Percentiles rank a stretch among this genome's conserved stretches.
Conservation (phyloP, 23 red algal genomes). For the Chondrus crispus region DNA sequence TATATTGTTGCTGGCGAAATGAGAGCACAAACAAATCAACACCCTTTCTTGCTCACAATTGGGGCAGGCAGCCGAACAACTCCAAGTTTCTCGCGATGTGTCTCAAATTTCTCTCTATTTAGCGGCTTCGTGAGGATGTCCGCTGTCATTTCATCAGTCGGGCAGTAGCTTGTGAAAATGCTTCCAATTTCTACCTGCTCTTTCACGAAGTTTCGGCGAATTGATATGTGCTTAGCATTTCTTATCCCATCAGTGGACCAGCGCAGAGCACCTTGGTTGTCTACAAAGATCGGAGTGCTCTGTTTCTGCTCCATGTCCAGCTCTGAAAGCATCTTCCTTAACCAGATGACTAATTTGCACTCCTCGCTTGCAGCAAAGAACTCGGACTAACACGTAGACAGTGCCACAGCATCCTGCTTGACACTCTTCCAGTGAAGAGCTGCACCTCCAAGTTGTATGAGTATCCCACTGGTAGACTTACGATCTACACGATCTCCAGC, state of each 20-base stretch:
- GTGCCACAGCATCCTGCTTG: not conserved
- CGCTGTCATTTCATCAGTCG: not conserved
- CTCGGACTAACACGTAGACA: not conserved
- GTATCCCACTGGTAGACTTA: not conserved
- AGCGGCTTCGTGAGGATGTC: not conserved
- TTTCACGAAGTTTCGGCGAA: conserved; percentile 4
- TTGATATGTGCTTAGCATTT: not conserved
- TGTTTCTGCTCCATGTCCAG: not conserved
- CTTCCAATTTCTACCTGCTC: not conserved
- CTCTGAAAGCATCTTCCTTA: not conserved
- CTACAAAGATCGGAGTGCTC: not conserved
- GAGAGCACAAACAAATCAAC: no score
- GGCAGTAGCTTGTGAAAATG: not conserved
- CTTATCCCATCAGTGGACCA: not conserved
- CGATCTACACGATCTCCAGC: not conserved
- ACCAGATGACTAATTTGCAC: not conserved
- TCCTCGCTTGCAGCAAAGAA: not conserved
- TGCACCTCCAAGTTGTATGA: not conserved
- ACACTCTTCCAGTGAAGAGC: not conserved
- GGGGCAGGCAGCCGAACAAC: no score
- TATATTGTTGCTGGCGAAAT: no score
- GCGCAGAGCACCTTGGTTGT: not conserved
- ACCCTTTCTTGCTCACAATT: no score
- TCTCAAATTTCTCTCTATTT: not conserved
- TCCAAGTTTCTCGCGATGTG: not conserved